Conservation (phyloP, 768 basidiomycete species). For the Leccinum arenicola region DNA sequence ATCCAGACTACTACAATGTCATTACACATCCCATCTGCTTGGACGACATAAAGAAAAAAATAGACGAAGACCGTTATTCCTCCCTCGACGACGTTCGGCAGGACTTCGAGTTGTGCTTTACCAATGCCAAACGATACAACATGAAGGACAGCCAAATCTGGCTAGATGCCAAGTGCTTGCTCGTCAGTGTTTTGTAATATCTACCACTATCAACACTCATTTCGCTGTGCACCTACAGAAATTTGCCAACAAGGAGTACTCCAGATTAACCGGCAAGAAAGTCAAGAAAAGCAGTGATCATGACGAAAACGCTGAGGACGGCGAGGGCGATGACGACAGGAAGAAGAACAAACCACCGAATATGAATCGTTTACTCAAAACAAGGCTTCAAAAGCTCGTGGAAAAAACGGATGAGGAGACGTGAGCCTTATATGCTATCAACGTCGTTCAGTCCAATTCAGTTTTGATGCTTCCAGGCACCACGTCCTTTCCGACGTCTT, state of each 20-base stretch:
- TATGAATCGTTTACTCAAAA: conserved; percentile 64
- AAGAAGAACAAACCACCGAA: conserved; percentile 55
- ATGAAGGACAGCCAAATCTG: conserved; percentile 75
- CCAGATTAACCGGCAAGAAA: conserved; percentile 41
- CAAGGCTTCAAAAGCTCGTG: conserved; percentile 67
- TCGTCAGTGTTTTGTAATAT: conserved; percentile 47
- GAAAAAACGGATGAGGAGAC: conserved; percentile 63
- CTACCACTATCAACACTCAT: background rate
- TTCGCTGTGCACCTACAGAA: conserved; percentile 35
- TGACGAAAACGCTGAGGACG: conserved; percentile 41
- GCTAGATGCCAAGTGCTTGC: conserved; percentile 76
- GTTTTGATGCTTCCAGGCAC: conserved; percentile 43
- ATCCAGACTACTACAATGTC: conserved; percentile 82
- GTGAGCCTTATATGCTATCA: conserved; percentile 40
- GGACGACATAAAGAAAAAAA: conserved; percentile 82
- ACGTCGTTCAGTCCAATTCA: conserved; percentile 1
- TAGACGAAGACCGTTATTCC: conserved; percentile 57
- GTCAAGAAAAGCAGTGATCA: conserved; percentile 37
- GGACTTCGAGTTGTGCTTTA: conserved; percentile 77
- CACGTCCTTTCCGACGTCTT: conserved; percentile 70
- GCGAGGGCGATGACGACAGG: conserved; percentile 45
- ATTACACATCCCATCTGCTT: conserved; percentile 84
- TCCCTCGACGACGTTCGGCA: conserved; percentile 64
- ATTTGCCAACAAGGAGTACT: conserved; percentile 45
- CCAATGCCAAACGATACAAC: conserved; percentile 82